phyloP scores from a whole-genome alignment of 2,329 filamentous ascomycete species.

The Niveomyces coronatus region DNA sequence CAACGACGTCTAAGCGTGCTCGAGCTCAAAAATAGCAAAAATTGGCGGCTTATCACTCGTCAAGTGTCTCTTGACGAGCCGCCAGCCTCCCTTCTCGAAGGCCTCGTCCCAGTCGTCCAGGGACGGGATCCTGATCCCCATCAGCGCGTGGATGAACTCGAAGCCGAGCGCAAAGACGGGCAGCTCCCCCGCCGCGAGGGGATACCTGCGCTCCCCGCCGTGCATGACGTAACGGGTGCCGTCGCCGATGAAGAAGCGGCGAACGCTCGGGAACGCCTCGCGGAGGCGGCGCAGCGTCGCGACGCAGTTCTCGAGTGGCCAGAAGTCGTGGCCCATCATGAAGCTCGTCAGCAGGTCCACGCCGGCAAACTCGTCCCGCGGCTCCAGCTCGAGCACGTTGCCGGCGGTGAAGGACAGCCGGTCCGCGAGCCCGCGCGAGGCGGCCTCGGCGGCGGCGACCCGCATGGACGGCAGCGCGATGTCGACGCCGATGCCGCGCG shows the following conservation, averaged over 20 bases:
- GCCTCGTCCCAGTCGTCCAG: conserved; percentile 13
- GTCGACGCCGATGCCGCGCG: conserved; percentile 12
- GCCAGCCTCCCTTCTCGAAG: conserved; percentile 11
- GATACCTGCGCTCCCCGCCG: not conserved
- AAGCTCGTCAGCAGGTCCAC: conserved; percentile 13
- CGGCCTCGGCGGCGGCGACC: conserved; percentile 4
- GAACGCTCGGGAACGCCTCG: conserved; percentile 10
- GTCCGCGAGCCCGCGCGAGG: not conserved
- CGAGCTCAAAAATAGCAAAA: not conserved
- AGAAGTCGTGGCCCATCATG: conserved; percentile 15
- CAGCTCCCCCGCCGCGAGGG: conserved; percentile 5
- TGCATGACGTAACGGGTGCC: not conserved
- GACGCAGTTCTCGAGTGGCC: conserved; percentile 13
- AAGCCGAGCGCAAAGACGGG: conserved; percentile 12
- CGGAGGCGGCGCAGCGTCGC: conserved; percentile 6
- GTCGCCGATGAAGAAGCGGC: conserved; percentile 11
- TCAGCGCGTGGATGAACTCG: conserved; percentile 11
- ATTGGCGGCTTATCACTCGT: not conserved
- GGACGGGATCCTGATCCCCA: conserved; percentile 12
- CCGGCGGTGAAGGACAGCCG: not conserved
- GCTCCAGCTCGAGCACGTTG: conserved; percentile 6
- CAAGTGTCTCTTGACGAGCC: conserved; percentile 9
- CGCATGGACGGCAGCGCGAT: conserved; percentile 10
- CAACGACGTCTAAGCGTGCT: not conserved
- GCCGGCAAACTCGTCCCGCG: conserved; percentile 10